Base-by-base conservation (phyloP, 371 early-diverging fungal genomes). In the Umbelopsis sp. region DNA sequence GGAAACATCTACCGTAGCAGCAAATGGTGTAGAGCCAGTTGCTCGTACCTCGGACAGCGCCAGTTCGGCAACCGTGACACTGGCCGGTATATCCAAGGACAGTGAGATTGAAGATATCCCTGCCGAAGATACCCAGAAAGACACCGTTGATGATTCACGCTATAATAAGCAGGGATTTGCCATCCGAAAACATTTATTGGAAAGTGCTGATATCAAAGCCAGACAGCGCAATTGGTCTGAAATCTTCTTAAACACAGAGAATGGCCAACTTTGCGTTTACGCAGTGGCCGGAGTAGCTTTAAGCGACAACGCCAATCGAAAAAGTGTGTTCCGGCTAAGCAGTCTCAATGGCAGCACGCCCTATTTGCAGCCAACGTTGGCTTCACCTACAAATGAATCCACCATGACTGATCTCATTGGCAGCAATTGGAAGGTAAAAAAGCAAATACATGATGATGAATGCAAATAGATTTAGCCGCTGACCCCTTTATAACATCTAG, bases 221-320 rank as follows among this genome's bases (percentile, higher is more conserved):
- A 87, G 86, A 50, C 86, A 92, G 72, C 90, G 97, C n/a, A 84
- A 87, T 18, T 97, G 97, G 97, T 89, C 87, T 66, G 87, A 94
- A 32, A 88, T 92, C 70, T 84, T 90, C 22, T 82, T 93, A 22
- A 82, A 92, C 0, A 83, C 90, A 2, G 90, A 87, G 29, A 86
- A 89, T 32, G 94, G 93, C 3, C 90, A 92, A 46, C 79, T 96
- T 10, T 81, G 85, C 29, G 91, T 94, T 92, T 94, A 90, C 78
- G 85, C 87, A 68, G 79, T 91, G 48, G 93, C 92, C 32, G 57
- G 57, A 35, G 57, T 35, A 35, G 29, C 57, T 3, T 14, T 35
- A 11, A 35, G 69, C 20, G 72, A 70, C 9, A 76, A 79, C 9
- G 80, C 80, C 14, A 78, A 78, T 44, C 79, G 78, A 11, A 70